These are phyloP conservation scores for Aspergillaceae sp. DNA, from an alignment of 2,329 filamentous ascomycete genomes.

Conservation along the genomic window DNA sequence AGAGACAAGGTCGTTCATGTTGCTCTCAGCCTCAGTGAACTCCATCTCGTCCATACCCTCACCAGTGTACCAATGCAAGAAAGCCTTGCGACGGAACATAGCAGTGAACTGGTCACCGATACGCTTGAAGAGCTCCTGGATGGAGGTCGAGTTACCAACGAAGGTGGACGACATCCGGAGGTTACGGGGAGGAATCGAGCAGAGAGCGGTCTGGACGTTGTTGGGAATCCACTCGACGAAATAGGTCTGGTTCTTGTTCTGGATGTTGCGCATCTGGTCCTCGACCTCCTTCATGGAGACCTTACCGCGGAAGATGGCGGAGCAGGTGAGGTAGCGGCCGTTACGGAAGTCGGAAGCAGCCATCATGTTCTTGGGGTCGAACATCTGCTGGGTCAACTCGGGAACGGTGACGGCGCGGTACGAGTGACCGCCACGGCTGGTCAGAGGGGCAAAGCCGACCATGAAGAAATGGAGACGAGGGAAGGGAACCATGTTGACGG, in stretches of 20 bases:
- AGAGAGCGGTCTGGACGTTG: slow-evolving; percentile 99
- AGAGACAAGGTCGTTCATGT: slow-evolving; percentile 99
- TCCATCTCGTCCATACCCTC: slow-evolving; percentile 99
- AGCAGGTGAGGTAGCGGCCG: slow-evolving; percentile 98
- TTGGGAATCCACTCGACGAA: slow-evolving; percentile 99
- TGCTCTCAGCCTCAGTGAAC: slow-evolving; percentile 99
- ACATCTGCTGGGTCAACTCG: slow-evolving; percentile 99
- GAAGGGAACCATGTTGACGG: slow-evolving; percentile 99
- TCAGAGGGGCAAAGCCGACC: slow-evolving; percentile 98
- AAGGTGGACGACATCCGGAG: slow-evolving; percentile 99
- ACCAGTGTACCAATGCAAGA: slow-evolving; percentile 99
- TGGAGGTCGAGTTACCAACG: slow-evolving; percentile 97
- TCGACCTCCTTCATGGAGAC: slow-evolving; percentile 99
- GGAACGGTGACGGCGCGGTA: slow-evolving; percentile 98
- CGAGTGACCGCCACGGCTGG: slow-evolving; percentile 80
- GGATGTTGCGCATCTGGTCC: slow-evolving; percentile 99
- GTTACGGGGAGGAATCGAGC: slow-evolving; percentile 94
- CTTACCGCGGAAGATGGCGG: slow-evolving; percentile 98
- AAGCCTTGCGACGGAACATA: slow-evolving; percentile 99
- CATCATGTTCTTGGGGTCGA: slow-evolving; percentile 99
- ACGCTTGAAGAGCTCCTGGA: slow-evolving; percentile 99
- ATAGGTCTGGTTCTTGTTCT: slow-evolving; percentile 99
- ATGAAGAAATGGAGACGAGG: slow-evolving; percentile 99
- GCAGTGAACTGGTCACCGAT: slow-evolving; percentile 98
- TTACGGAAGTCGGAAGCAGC: slow-evolving; percentile 99